phyloP scores from a whole-genome alignment of 2,329 filamentous ascomycete genomes.

The Dendryphion nanum region DNA sequence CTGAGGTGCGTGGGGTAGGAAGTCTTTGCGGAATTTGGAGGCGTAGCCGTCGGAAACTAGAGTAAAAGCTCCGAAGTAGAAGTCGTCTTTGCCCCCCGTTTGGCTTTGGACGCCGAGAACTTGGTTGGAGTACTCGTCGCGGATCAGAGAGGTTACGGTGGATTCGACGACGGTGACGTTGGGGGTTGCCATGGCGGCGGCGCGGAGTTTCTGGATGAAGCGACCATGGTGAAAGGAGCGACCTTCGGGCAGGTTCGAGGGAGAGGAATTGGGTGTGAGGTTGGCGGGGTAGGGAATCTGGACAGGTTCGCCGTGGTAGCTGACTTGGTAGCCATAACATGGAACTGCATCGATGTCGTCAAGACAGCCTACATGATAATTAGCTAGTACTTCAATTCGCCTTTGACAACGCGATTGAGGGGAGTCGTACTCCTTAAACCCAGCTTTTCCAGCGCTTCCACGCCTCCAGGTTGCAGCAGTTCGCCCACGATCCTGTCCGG shows the following conservation, averaged over 20 bases:
- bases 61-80: slow-evolving; percentile 84
- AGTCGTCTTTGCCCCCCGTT: slow-evolving; percentile 65
- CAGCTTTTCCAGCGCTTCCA: slow-evolving; percentile 72
- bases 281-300: slow-evolving; percentile 76
- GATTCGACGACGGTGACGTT: slow-evolving; percentile 93
- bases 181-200: slow-evolving; percentile 68
- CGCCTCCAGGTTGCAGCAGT: slow-evolving; percentile 87
- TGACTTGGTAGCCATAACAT: slow-evolving; percentile 83
- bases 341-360: slow-evolving; percentile 84
- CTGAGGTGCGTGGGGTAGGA: slow-evolving; percentile 64
- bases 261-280: slow-evolving; percentile 38
- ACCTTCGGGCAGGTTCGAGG: slow-evolving; percentile 59
- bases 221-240: slow-evolving; percentile 89
- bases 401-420: not conserved
- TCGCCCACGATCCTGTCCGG: slow-evolving; percentile 96
- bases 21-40: slow-evolving; percentile 84
- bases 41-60: slow-evolving; percentile 90
- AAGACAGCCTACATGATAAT: slow-evolving; percentile 60
- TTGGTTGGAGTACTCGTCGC: slow-evolving; percentile 65
- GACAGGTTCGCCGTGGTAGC: slow-evolving; percentile 73
- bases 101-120: slow-evolving; percentile 79
- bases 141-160: slow-evolving; percentile 70
- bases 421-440: slow-evolving; percentile 57
- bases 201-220: slow-evolving; percentile 80
- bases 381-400: not conserved